phyloP scores from a whole-genome alignment of 2,329 filamentous ascomycete genomes.

The Tolypocladium guangdongense region DNA sequence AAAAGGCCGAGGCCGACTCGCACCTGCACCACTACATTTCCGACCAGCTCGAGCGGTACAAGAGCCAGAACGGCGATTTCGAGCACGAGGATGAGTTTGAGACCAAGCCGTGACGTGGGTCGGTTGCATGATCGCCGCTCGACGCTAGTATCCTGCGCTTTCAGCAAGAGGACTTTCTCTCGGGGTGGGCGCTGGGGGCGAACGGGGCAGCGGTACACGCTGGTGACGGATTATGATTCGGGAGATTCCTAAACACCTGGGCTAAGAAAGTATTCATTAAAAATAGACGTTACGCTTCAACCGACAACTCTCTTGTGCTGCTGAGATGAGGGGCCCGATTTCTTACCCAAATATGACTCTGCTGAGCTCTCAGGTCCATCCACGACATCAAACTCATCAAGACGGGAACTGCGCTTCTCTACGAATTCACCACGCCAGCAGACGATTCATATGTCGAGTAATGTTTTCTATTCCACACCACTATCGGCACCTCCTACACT shows the following conservation, averaged over 20 bases:
- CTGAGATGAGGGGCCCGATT: not conserved
- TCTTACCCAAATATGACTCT: not conserved
- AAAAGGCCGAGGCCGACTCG: conserved; percentile 46
- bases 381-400: not conserved
- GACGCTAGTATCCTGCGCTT: not conserved
- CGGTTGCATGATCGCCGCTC: not conserved
- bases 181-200: not conserved
- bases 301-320: too few species aligned
- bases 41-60: conserved; percentile 67
- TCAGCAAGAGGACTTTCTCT: not conserved
- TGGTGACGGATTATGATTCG: not conserved
- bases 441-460: not conserved
- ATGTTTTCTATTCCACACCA: conserved; percentile 11
- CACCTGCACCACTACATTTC: conserved; percentile 75
- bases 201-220: not conserved
- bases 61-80: conserved; percentile 15
- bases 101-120: conserved; percentile 20
- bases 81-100: conserved; percentile 36
- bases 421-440: not conserved
- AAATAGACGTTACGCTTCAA: not conserved
- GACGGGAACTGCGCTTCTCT: not conserved
- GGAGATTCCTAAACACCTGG: not conserved
- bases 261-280: not conserved
- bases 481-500: conserved; percentile 6
- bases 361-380: not conserved